Percentiles rank a stretch among this genome's conserved stretches.
Conservation (phyloP, 2,329 filamentous ascomycete species). For the Exserohilum rostratum region DNA sequence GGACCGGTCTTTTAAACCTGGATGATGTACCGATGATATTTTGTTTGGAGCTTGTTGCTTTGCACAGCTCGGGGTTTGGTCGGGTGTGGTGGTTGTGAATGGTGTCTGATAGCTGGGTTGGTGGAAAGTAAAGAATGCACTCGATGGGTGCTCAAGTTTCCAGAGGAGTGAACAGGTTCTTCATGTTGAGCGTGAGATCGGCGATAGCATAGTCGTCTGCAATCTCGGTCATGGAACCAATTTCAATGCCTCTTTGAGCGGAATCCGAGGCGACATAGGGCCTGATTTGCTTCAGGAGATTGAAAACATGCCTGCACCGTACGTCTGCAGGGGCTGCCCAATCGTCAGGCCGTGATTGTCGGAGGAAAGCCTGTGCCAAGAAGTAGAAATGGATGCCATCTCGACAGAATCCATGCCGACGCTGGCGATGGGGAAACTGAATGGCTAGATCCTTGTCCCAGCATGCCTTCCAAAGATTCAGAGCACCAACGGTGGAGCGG, state of each 20-base stretch:
- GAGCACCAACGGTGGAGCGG: slow-evolving; percentile 57
- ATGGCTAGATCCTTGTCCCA: slow-evolving; percentile 74
- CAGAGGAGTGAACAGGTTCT: slow-evolving; percentile 69
- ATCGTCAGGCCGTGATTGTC: slow-evolving; percentile 61
- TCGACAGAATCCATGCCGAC: slow-evolving; percentile 71
- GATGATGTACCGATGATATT: slow-evolving; percentile 32
- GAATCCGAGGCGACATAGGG: slow-evolving; percentile 68
- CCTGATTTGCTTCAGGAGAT: slow-evolving; percentile 65
- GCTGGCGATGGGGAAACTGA: slow-evolving; percentile 68
- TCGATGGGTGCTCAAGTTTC: slow-evolving; percentile 16
- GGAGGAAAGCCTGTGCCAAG: slow-evolving; percentile 70
- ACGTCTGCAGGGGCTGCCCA: slow-evolving; percentile 63
- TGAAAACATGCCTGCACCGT: slow-evolving; percentile 66
- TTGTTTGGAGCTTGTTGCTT: slow-evolving; percentile 20
- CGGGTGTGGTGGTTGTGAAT: background rate
- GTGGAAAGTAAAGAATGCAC: slow-evolving; percentile 1
- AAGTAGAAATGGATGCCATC: slow-evolving; percentile 77
- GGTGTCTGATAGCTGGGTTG: slow-evolving; percentile 5
- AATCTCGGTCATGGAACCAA: slow-evolving; percentile 72
- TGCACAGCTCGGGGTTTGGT: slow-evolving; percentile 6
- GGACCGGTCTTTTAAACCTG: slow-evolving; percentile 13
- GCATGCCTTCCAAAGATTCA: slow-evolving; percentile 73
- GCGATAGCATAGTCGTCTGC: slow-evolving; percentile 69
- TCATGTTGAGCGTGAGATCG: slow-evolving; percentile 73
- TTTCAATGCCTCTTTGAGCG: slow-evolving; percentile 68